These are phyloP conservation scores for Chimonanthus salicifolius DNA, from an alignment of 164 flowering plant species.

Conservation along the genomic window DNA sequence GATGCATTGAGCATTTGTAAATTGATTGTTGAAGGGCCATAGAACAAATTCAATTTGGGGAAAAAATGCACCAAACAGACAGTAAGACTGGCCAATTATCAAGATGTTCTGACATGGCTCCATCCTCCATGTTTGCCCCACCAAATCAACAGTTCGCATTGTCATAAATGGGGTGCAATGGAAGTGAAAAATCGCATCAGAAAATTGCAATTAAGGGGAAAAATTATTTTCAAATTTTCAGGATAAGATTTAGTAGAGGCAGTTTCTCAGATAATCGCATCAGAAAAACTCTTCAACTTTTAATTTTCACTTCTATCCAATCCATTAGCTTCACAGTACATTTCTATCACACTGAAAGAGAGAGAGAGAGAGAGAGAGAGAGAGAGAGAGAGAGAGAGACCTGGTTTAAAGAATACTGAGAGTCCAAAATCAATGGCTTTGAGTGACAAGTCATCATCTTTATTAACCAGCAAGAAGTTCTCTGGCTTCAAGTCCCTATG, in stretches of 20 bases:
- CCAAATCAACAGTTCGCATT: background rate
- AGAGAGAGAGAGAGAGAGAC: constrained; percentile 20
- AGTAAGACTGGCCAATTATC: background rate
- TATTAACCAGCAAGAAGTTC: constrained; percentile 80
- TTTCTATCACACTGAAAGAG: background rate
- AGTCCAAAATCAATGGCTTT: constrained; percentile 94
- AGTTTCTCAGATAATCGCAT: background rate
- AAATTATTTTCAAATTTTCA: too few species aligned
- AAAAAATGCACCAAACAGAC: background rate
- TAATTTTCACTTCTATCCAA: background rate
- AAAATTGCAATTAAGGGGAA: background rate
- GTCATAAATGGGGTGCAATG: background rate
- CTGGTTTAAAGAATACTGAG: constrained; percentile 91
- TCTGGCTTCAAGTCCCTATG: constrained; percentile 91
- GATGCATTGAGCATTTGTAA: too few species aligned
- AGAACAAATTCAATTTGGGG: background rate
- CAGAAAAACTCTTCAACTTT: background rate
- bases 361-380: background rate
- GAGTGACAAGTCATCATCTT: constrained; percentile 84
- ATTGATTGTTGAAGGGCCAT: background rate
- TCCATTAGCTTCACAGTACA: background rate
- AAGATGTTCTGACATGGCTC: background rate
- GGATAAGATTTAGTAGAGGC: background rate
- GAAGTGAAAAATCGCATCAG: background rate
- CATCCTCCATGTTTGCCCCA: background rate